These are phyloP conservation scores for Chionographis japonica DNA, from an alignment of 106 monocot species.

Conservation along the genomic window DNA sequence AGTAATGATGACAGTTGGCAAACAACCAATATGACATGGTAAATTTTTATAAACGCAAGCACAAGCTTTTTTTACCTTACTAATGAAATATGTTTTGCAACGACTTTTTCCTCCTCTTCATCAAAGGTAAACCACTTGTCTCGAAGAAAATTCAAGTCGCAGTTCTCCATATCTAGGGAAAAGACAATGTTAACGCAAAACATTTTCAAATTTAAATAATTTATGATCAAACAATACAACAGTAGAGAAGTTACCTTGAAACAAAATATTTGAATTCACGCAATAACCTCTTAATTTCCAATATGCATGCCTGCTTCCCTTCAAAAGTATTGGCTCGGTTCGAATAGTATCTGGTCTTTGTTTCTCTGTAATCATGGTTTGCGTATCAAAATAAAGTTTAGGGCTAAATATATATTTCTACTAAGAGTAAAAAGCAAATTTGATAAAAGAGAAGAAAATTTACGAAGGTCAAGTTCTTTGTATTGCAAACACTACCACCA, in stretches of 20 bases:
- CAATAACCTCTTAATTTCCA: slow-evolving; percentile 32
- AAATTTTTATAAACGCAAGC: no score
- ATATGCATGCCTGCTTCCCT: slow-evolving; percentile 27
- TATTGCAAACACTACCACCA: no score
- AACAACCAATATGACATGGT: no score
- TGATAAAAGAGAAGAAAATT: not conserved
- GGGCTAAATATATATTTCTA: not conserved
- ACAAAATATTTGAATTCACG: slow-evolving; percentile 23
- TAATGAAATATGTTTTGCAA: slow-evolving; percentile 37
- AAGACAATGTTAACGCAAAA: not conserved
- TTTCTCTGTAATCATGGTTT: slow-evolving; percentile 24
- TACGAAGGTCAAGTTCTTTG: no score
- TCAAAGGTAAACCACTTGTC: slow-evolving; percentile 51
- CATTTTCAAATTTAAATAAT: not conserved
- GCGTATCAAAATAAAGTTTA: not conserved
- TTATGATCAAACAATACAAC: not conserved
- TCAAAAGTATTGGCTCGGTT: slow-evolving; percentile 34
- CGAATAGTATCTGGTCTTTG: slow-evolving; percentile 31
- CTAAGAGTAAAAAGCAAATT: no score
- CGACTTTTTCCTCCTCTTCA: slow-evolving; percentile 24
- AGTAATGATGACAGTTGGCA: no score
- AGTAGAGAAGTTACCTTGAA: slow-evolving; percentile 36
- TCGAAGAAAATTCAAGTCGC: slow-evolving; percentile 15
- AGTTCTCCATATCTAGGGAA: slow-evolving; percentile 27
- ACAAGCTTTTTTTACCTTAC: slow-evolving; percentile 20